Evolutionary conservation across 2,329 filamentous ascomycete species (phyloP).

Genomic region (Paecilomyces formosus): DNA sequence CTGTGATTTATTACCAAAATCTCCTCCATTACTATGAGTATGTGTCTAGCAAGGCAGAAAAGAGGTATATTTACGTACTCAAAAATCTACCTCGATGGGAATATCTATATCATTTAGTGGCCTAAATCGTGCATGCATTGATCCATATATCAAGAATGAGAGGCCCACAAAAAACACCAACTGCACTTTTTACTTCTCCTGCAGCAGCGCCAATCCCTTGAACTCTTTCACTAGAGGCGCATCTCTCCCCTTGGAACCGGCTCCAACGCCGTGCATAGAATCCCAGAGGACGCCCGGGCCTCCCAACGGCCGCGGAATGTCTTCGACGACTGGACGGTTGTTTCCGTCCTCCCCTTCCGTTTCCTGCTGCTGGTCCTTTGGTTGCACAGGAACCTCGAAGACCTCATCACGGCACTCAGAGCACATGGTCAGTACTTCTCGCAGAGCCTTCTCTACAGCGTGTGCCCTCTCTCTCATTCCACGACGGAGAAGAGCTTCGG

Average conservation of each 20-base stretch:
- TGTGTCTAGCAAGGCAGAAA: neutral
- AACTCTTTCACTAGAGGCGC: slow-evolving; percentile 47
- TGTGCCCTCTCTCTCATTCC: slow-evolving; percentile 82
- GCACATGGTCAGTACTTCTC: slow-evolving; percentile 67
- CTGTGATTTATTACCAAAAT: neutral
- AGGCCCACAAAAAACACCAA: neutral
- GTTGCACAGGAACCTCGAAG: slow-evolving; percentile 41
- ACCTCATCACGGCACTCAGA: slow-evolving; percentile 61
- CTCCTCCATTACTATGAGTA: neutral
- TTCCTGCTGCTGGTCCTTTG: slow-evolving; percentile 13
- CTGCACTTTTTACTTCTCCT: slow-evolving; percentile 1
- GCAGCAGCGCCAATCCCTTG: slow-evolving; percentile 31
- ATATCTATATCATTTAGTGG: neutral
- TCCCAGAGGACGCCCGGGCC: slow-evolving; percentile 6
- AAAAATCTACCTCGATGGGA: neutral
- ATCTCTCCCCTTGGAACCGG: slow-evolving; percentile 30
- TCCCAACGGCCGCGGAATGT: slow-evolving; percentile 12
- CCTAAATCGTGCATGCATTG: neutral
- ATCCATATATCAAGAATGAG: neutral
- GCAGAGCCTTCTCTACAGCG: slow-evolving; percentile 66
- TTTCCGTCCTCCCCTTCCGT: slow-evolving; percentile 16
- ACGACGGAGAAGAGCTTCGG: slow-evolving; percentile 69
- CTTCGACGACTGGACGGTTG: slow-evolving; percentile 10
- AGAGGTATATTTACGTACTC: too few species aligned
- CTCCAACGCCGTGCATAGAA: slow-evolving; percentile 1